Base-by-base conservation (phyloP, 495 filamentous ascomycete species). In the Podospora pseudopauciseta region DNA sequence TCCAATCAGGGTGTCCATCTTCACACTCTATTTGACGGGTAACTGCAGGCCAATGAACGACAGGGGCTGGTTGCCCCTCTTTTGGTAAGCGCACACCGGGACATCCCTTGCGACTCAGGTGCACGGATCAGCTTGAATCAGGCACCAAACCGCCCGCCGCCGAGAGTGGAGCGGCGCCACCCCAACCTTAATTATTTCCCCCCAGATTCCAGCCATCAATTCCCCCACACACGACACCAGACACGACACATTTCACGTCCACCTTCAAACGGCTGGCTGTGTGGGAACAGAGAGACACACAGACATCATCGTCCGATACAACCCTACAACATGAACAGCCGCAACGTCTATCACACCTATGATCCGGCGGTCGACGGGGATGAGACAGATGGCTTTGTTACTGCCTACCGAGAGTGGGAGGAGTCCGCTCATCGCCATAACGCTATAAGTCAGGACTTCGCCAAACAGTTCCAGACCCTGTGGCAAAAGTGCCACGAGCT, bases 401-500 rank as follows among this genome's bases (percentile, higher is more conserved):
- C 60, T 5, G 55, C 71, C 9, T 68, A 68, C 13, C 39, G 66
- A 1, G 2, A 57, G 5, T 73, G 65, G 59, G 54, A 65, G 18
- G 9, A 53, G 4, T 19, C 44, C 68, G 2, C 67, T 68, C 16
- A 15, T 28, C 7, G 27, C 26, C 4, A 55, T 71, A 16, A 71
- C 71, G 32, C 4, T 2, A 55, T 72, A n/a, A 72, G 73, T 32
- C 7, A 20, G 1, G 60, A 59, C 0, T 49, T 77, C 2, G 39
- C 44, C 18, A 39, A 54, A 6, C 65, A 34, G 13, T 75, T 72
- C 61, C 23, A 57, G 18, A 68, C 70, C 1, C 53, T 77, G 39
- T 13, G 69, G 13, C 44, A 18, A n/a, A 66, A 67, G n/a, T 74
- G 71, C 20, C 63, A 57, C 20, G 63, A 71, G 7, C 72, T 72